Conservation (phyloP, 148 eudicot species). For the Camellia sinensis region DNA sequence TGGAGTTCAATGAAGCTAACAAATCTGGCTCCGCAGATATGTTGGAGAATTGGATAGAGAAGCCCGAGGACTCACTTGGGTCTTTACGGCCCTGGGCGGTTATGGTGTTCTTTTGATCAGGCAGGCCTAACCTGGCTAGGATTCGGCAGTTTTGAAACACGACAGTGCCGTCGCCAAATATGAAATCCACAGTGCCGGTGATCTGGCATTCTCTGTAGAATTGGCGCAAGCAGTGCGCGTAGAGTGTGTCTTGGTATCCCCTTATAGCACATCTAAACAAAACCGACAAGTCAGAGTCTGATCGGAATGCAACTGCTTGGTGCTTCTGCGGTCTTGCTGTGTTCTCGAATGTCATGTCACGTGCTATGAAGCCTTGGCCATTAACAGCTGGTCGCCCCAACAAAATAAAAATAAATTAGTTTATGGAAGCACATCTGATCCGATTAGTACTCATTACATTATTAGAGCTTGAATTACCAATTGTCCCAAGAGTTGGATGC, state of each 20-base stretch:
- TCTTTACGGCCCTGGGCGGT: conserved; percentile 85
- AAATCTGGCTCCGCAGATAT: conserved; percentile 52
- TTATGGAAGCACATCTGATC: too few species aligned
- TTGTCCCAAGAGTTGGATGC: too few species aligned
- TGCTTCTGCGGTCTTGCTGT: conserved; percentile 80
- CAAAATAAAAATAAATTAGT: too few species aligned
- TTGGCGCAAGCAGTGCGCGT: conserved; percentile 70
- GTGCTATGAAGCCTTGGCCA: conserved; percentile 68
- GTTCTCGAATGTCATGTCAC: conserved; percentile 76
- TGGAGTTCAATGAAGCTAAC: conserved; percentile 18
- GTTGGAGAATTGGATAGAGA: conserved; percentile 68
- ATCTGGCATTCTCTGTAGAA: conserved; percentile 76
- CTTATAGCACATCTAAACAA: conserved; percentile 52
- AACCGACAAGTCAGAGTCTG: conserved; percentile 73
- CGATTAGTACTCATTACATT: too few species aligned
- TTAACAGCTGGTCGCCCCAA: conserved; percentile 39
- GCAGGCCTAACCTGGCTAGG: conserved; percentile 56
- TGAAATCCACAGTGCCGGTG: conserved; percentile 80
- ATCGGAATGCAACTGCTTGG: conserved; percentile 80
- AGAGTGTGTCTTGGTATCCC: conserved; percentile 76
- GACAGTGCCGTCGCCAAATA: conserved; percentile 65
- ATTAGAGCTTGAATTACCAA: too few species aligned
- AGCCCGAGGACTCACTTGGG: conserved; percentile 55
- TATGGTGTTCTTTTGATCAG: conserved; percentile 76
- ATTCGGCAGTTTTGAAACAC: conserved; percentile 70